Base-by-base conservation (phyloP, 495 filamentous ascomycete genomes). In the Penicillium maclennaniae region DNA sequence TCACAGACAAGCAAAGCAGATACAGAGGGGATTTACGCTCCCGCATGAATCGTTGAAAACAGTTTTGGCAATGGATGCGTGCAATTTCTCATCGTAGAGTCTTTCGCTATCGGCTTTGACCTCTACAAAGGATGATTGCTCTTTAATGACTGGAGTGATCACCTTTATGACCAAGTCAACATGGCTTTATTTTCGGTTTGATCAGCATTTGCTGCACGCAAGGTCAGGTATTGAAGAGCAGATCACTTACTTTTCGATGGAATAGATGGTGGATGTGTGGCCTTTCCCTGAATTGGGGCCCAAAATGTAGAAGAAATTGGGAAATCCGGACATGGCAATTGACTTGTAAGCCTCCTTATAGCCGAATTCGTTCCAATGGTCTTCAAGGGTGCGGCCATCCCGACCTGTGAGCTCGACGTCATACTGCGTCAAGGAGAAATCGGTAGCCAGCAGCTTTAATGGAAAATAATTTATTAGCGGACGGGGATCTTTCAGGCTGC, bases 211-310 rank as follows among this genome's bases (percentile, higher is more conserved):
- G 23, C 5, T 2, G 23, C 2, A 5, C 23, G 23, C 23, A 23
- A 23, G 2, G 23, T 23, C 23, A 25, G 19, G 38, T 15, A 28
- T 12, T 26, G 19, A 26, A 20, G 20, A 20, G 38, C 6, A 17
- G 7, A 21, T n/a, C 16, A 34, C 50, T 48, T 77, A 88, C 52
- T 65, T 65, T n/a, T 82, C 71, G 45, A 80, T 69, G 15, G 72
- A 74, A 76, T 83, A 49, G 6, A 58, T 43, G 37, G 38, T 34
- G 7, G 56, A 64, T 2, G 56, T 66, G 48, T 66, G 55, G 4
- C 57, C 42, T 19, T 55, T 47, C 4, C 63, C 63, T 0, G 63
- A 66, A 44, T 67, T 67, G 4, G 64, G 64, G 0, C 63, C 63
- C 15, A 63, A 39, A 6, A 67, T 27, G 43, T 61, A 61, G 34